Evolutionary conservation across 148 eudicot species (phyloP).

Genomic region (Amaranthus hypochondriacus): DNA sequence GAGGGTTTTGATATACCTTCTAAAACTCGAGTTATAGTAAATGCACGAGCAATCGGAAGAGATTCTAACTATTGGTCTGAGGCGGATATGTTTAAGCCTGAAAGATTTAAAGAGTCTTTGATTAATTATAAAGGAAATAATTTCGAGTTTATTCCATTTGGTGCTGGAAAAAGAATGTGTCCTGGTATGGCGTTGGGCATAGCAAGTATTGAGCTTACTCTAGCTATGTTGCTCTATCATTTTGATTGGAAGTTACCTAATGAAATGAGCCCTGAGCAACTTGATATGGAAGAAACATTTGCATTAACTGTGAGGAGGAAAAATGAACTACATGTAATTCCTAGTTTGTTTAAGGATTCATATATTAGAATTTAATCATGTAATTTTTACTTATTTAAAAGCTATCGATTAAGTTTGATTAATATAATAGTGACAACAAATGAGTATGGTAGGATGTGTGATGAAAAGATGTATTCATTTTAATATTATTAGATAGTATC

Average conservation of each 20-base stretch:
- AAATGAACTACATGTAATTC: slow-evolving; percentile 12
- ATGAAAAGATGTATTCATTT: too few relatives aligned
- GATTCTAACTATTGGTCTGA: slow-evolving; percentile 23
- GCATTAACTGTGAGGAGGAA: slow-evolving; percentile 14
- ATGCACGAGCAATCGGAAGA: slow-evolving; percentile 31
- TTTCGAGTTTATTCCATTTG: slow-evolving; percentile 26
- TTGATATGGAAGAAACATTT: slow-evolving; percentile 23
- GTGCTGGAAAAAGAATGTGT: slow-evolving; percentile 22
- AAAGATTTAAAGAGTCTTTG: slow-evolving; percentile 10
- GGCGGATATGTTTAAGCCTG: slow-evolving; percentile 19
- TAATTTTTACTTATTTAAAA: too few relatives aligned
- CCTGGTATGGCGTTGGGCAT: slow-evolving; percentile 25
- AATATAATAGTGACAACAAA: too few relatives aligned
- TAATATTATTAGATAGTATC: too few relatives aligned
- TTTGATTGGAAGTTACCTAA: slow-evolving; percentile 24
- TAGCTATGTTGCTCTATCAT: slow-evolving; percentile 20
- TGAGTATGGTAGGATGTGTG: too few relatives aligned
- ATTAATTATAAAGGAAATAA: slow-evolving; percentile 18
- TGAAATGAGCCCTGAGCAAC: slow-evolving; percentile 14
- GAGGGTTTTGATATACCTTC: slow-evolving; percentile 25
- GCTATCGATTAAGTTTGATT: too few relatives aligned
- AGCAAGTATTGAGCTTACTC: slow-evolving; percentile 19
- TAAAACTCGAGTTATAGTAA: slow-evolving; percentile 23
- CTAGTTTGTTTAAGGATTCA: slow-evolving; percentile 7
- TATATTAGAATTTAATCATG: background rate